phyloP scores from a whole-genome alignment of 2,329 filamentous ascomycete species.

The Penicillium glabrum region DNA sequence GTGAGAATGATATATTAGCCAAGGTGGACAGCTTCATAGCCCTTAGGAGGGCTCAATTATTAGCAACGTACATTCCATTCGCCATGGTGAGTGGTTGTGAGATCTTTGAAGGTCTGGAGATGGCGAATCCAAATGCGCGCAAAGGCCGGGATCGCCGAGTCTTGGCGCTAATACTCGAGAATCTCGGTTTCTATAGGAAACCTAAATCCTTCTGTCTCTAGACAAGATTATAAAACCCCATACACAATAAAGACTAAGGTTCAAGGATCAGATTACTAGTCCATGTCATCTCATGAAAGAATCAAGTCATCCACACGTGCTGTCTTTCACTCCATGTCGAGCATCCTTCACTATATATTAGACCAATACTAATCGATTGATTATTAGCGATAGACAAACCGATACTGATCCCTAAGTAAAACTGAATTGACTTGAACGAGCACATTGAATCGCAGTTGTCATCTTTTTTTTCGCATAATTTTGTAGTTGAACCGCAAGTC shows the following conservation, averaged over 20 bases:
- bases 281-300: not conserved
- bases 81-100: constrained; percentile 17
- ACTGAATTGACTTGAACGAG: too few relatives aligned
- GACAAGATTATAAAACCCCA: too few relatives aligned
- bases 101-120: not conserved
- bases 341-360: not conserved
- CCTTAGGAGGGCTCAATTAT: not conserved
- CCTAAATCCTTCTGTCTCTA: not conserved
- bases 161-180: constrained; percentile 15
- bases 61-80: constrained; percentile 23
- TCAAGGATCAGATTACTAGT: too few relatives aligned
- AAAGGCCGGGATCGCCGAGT: constrained; percentile 9
- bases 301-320: too few relatives aligned
- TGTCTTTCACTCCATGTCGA: too few relatives aligned
- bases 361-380: not conserved
- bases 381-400: not conserved
- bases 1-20: not conserved
- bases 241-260: too few relatives aligned
- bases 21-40: not conserved
- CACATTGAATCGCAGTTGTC: too few relatives aligned
- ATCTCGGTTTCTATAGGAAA: not conserved
- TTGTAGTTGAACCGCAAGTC: not conserved
- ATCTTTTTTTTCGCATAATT: too few relatives aligned
- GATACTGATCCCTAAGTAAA: too few relatives aligned
- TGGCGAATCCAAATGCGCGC: constrained; percentile 11